A percentile compares a stretch with the other conserved stretches of the same genome.
Conservation (phyloP, 164 flowering plant species). For the Vitis riparia region DNA sequence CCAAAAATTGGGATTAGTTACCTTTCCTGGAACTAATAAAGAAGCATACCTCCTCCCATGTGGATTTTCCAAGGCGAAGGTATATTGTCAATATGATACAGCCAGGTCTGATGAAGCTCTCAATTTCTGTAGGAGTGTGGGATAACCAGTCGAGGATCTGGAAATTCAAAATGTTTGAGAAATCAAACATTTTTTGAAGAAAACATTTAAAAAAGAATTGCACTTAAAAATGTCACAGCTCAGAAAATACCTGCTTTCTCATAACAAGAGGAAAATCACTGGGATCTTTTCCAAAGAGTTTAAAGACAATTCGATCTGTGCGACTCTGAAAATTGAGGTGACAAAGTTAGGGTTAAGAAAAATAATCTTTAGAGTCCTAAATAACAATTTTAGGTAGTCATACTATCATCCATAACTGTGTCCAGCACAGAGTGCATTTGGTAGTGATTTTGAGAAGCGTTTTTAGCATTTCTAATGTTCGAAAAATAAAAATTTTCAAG, state of each 20-base stretch:
- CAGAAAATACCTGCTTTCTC: constrained; percentile 54
- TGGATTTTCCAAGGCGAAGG: constrained; percentile 44
- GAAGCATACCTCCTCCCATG: constrained; percentile 71
- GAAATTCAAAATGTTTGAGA: constrained; percentile 5
- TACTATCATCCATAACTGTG: background rate
- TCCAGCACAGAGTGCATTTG: no score
- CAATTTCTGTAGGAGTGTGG: constrained; percentile 83
- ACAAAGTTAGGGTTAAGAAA: constrained; percentile 1
- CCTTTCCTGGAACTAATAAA: background rate
- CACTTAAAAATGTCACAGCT: background rate
- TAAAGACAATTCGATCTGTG: constrained; percentile 83
- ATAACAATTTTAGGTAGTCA: background rate
- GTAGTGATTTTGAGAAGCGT: no score
- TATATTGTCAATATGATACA: constrained; percentile 75
- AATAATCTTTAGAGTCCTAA: constrained; percentile 1
- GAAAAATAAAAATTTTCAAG: no score
- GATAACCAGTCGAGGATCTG: constrained; percentile 88
- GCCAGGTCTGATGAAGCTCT: constrained; percentile 88
- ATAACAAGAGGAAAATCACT: constrained; percentile 58
- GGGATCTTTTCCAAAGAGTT: constrained; percentile 87
- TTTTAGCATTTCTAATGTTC: no score
- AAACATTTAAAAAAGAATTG: background rate
- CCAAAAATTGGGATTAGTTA: background rate
- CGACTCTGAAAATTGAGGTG: constrained; percentile 47
- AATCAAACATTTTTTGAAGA: constrained; percentile 1